A percentile compares a stretch with the other conserved stretches of the same genome.
These are phyloP conservation scores for Penicillium robsamsonii DNA, from an alignment of 495 filamentous ascomycete species.

Conservation along the genomic window DNA sequence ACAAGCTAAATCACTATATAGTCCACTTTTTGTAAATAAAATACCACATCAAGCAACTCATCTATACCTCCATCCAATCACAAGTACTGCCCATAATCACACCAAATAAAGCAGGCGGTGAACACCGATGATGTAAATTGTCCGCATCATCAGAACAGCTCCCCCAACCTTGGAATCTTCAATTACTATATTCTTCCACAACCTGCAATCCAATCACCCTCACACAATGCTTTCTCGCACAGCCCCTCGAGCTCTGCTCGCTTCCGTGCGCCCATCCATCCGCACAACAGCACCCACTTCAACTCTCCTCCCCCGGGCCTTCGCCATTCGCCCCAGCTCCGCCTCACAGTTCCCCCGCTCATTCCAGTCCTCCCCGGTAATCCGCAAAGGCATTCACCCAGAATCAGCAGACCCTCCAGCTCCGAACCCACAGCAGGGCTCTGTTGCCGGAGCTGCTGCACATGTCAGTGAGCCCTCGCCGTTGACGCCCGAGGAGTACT, in stretches of 20 bases:
- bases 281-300: conserved; percentile 14
- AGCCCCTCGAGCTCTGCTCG: conserved; percentile 28
- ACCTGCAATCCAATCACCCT: not conserved
- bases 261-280: conserved; percentile 25
- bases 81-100: not conserved
- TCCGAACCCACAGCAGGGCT: conserved; percentile 35
- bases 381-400: conserved; percentile 43
- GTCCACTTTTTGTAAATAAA: not conserved
- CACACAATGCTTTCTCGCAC: conserved; percentile 36
- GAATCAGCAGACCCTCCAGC: conserved; percentile 40
- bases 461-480: conserved; percentile 44
- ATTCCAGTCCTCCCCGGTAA: conserved; percentile 33
- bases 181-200: not conserved
- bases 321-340: conserved; percentile 18
- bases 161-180: not conserved
- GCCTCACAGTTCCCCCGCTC: conserved; percentile 17
- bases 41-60: conserved; percentile 3
- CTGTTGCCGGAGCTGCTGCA: conserved; percentile 31
- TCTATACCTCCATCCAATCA: conserved; percentile 6
- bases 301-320: conserved; percentile 6
- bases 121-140: conserved; percentile 14
- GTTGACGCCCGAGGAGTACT: conserved; percentile 43
- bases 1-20: not conserved
- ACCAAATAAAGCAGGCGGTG: conserved; percentile 5
- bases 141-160: conserved; percentile 3